A percentile compares a stretch with the other conserved stretches of the same genome.
These are phyloP conservation scores for Chamaecyparis obtusa DNA, from an alignment of 75 land plant genomes.

Conservation along the genomic window DNA sequence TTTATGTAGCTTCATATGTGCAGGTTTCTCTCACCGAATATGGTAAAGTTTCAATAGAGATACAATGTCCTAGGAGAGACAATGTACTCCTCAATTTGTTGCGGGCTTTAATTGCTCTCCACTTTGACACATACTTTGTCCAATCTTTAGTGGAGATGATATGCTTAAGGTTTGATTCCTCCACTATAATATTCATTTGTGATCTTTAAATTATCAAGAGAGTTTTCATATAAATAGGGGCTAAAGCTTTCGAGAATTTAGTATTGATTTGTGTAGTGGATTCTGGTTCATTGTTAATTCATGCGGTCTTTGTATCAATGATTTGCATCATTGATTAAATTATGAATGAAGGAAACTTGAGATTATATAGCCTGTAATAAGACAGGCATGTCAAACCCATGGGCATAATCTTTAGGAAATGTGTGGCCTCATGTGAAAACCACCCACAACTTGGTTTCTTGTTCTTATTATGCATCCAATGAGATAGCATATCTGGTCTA, in stretches of 20 bases:
- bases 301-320: no score
- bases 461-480: no score
- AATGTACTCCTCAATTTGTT: slow-evolving; percentile 55
- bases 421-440: no score
- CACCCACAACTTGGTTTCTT: no score
- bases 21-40: slow-evolving; percentile 41
- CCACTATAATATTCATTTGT: not conserved
- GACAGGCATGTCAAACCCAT: no score
- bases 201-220: not conserved
- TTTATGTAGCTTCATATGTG: slow-evolving; percentile 19
- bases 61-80: slow-evolving; percentile 61
- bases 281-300: no score
- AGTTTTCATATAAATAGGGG: not conserved
- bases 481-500: no score
- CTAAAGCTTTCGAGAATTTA: not conserved
- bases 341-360: no score
- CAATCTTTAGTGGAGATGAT: slow-evolving; percentile 51
- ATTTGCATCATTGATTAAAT: no score
- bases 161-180: slow-evolving; percentile 54
- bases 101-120: slow-evolving; percentile 41
- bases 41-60: slow-evolving; percentile 35
- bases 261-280: no score
- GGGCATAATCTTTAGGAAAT: no score
- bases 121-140: slow-evolving; percentile 48
- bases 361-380: no score